Percentiles rank a stretch among this genome's conserved stretches.
Conservation (phyloP, 2,329 filamentous ascomycete species). For the Didymella pinodella region DNA sequence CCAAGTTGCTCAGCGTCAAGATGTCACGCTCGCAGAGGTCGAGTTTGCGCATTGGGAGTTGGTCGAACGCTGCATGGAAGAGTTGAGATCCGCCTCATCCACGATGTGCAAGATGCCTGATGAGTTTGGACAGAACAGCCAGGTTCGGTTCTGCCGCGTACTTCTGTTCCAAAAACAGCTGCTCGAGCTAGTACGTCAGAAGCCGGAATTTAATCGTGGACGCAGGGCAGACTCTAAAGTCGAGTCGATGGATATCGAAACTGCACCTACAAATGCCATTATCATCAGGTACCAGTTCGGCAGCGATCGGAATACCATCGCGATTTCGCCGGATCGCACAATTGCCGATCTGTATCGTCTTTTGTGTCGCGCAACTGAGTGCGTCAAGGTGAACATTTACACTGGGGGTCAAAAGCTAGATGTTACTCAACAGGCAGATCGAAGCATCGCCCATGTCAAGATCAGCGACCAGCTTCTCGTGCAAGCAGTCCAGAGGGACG, state of each 20-base stretch:
- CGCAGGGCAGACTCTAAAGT: conserved; percentile 47
- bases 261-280: conserved; percentile 69
- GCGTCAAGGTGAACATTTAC: conserved; percentile 77
- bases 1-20: conserved; percentile 51
- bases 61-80: conserved; percentile 76
- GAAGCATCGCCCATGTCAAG: conserved; percentile 67
- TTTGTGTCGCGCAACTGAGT: conserved; percentile 74
- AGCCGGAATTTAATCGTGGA: conserved; percentile 43
- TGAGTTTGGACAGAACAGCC: conserved; percentile 24
- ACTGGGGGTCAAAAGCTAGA: conserved; percentile 72
- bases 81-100: conserved; percentile 51
- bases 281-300: conserved; percentile 75
- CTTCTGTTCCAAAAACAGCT: conserved; percentile 48
- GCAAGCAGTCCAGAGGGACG: conserved; percentile 41
- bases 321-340: conserved; percentile 75
- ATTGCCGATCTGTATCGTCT: conserved; percentile 72
- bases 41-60: conserved; percentile 72
- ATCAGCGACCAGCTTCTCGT: conserved; percentile 41
- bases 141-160: conserved; percentile 43
- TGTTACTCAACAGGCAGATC: conserved; percentile 63
- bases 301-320: conserved; percentile 67
- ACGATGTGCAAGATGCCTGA: conserved; percentile 19
- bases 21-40: conserved; percentile 55
- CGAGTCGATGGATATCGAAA: conserved; percentile 53
- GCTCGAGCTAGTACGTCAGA: conserved; percentile 41